phyloP scores from a whole-genome alignment of 2,329 filamentous ascomycete genomes.

The Venturia asperata region DNA sequence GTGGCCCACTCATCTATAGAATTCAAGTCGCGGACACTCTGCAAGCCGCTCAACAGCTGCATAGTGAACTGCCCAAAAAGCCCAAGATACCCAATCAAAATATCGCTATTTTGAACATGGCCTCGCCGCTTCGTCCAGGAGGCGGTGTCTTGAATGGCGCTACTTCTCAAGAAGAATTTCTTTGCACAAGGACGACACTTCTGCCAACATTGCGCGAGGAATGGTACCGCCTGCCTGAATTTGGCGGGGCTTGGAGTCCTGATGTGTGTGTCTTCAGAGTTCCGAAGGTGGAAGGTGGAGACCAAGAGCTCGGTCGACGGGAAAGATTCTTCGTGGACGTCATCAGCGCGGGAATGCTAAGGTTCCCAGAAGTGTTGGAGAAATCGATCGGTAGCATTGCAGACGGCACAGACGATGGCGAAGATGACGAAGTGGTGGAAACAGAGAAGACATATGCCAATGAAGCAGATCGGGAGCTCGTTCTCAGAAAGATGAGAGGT shows the following conservation, averaged over 20 bases:
- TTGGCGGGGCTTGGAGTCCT: conserved; percentile 49
- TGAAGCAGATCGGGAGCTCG: conserved; percentile 45
- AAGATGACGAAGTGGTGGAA: conserved; percentile 23
- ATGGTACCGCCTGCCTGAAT: conserved; percentile 54
- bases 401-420: not conserved
- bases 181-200: conserved; percentile 55
- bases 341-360: conserved; percentile 51
- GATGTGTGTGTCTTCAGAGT: conserved; percentile 55
- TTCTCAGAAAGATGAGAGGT: conserved; percentile 49
- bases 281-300: conserved; percentile 31
- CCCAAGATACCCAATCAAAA: conserved; percentile 28
- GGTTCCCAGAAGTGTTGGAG: conserved; percentile 47
- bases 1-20: conserved; percentile 25
- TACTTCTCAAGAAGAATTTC: conserved; percentile 53
- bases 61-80: conserved; percentile 21
- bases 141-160: conserved; percentile 56
- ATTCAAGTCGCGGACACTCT: conserved; percentile 49
- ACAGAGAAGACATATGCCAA: conserved; percentile 36
- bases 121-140: conserved; percentile 53
- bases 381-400: conserved; percentile 22
- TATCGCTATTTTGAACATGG: conserved; percentile 56
- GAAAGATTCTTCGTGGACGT: conserved; percentile 55
- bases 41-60: conserved; percentile 38
- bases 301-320: conserved; percentile 37
- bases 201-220: conserved; percentile 51